Evolutionary conservation across 768 basidiomycete genomes (phyloP).

Genomic region (Filobasidium wieringae): DNA sequence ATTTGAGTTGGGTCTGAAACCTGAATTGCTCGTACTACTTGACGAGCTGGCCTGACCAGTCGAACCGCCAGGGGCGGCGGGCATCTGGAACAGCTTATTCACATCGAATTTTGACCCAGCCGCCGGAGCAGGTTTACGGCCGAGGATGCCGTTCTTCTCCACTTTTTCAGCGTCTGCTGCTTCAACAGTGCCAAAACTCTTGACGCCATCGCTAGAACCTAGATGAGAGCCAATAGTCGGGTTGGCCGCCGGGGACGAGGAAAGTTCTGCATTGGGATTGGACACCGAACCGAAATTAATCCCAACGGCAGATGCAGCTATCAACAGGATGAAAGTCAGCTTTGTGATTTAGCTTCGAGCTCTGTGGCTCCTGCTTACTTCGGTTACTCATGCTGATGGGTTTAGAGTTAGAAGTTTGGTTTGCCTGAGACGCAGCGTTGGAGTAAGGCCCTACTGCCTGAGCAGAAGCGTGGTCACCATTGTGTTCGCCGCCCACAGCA

Average conservation of each 20-base stretch:
- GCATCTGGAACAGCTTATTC: slow-evolving; percentile 42
- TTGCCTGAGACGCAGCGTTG: background rate
- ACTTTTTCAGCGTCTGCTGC: slow-evolving; percentile 39
- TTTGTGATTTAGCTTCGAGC: background rate
- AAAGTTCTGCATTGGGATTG: slow-evolving; percentile 61
- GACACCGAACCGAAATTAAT: slow-evolving; percentile 88
- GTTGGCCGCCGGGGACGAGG: slow-evolving; percentile 65
- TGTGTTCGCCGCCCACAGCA: background rate
- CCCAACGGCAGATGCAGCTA: background rate
- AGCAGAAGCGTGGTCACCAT: too few relatives aligned
- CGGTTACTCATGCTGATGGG: background rate
- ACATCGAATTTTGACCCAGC: slow-evolving; percentile 40
- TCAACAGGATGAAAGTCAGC: background rate
- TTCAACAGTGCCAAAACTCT: slow-evolving; percentile 69
- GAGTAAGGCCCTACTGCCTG: background rate
- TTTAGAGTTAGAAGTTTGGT: background rate
- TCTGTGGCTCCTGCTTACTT: too few relatives aligned
- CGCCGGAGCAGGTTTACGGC: slow-evolving; percentile 9
- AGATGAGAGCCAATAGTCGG: slow-evolving; percentile 45
- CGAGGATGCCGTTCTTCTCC: background rate
- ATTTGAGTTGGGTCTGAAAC: slow-evolving; percentile 6
- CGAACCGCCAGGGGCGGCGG: background rate
- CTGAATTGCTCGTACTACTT: slow-evolving; percentile 34
- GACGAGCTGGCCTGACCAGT: slow-evolving; percentile 12
- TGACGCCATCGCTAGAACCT: slow-evolving; percentile 61